Conservation (phyloP, 768 basidiomycete genomes). For the Leucogyrophana mollusca region DNA sequence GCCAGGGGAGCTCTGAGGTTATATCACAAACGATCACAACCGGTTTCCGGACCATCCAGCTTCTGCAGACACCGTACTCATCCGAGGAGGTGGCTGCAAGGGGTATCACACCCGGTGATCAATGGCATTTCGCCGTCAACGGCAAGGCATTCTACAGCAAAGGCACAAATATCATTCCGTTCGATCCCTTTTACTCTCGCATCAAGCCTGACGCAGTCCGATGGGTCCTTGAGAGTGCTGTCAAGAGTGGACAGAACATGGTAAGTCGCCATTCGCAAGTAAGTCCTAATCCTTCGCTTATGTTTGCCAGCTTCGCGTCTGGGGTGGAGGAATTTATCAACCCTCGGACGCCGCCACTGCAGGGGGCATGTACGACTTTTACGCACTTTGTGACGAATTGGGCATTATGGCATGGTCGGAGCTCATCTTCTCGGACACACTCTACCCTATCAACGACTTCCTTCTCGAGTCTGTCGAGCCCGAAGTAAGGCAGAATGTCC, state of each 20-base stretch:
- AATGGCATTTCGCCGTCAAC: slow-evolving; percentile 62
- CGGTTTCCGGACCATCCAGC: slow-evolving; percentile 59
- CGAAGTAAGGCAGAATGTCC: slow-evolving; percentile 57
- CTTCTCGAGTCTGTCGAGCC: slow-evolving; percentile 49
- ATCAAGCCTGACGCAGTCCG: slow-evolving; percentile 47
- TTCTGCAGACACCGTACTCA: slow-evolving; percentile 48
- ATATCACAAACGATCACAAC: slow-evolving; percentile 44
- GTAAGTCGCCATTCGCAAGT: slow-evolving; percentile 27
- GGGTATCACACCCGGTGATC: slow-evolving; percentile 57
- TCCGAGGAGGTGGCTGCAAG: slow-evolving; percentile 40
- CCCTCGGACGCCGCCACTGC: slow-evolving; percentile 38
- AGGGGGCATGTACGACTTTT: slow-evolving; percentile 54
- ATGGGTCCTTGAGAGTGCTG: slow-evolving; percentile 57
- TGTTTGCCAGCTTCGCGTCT: slow-evolving; percentile 47
- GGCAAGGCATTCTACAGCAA: slow-evolving; percentile 54
- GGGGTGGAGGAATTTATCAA: slow-evolving; percentile 58
- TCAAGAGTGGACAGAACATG: slow-evolving; percentile 58
- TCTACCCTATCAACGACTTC: slow-evolving; percentile 56
- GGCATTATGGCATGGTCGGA: slow-evolving; percentile 64
- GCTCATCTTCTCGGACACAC: slow-evolving; percentile 55
- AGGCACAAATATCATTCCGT: slow-evolving; percentile 60
- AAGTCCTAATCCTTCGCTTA: not conserved
- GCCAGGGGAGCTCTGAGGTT: slow-evolving; percentile 9
- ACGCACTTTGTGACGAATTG: slow-evolving; percentile 56
- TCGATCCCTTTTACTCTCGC: slow-evolving; percentile 58